Evolutionary conservation across 805 yeast genomes (phyloP), one percentile per base, ranked within the genome.

Genomic region (Candida pseudoglaebosa): DNA sequence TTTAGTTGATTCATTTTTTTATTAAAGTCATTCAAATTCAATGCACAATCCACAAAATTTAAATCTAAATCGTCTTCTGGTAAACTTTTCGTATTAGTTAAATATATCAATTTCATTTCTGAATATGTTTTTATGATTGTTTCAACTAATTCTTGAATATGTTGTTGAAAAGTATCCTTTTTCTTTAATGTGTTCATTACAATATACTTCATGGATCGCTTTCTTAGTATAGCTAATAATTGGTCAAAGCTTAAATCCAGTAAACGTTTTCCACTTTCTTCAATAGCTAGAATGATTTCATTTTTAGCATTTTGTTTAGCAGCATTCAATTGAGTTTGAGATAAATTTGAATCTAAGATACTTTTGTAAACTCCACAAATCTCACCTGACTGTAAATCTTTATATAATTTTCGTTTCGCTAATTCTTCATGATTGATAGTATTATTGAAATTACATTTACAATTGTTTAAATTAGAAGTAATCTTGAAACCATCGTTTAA

Each of bases 1-100:
- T 52, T 47, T 12, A 49, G 13, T 10, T 34, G 39, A 39, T 42
- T 45, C 47, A 49, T 49, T 29, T 50, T 50, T 22, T 34, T 41
- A 8, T 45, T 43, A 34, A 50, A 52, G 24, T 43, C 21, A 14
- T 42, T 46, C 34, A 49, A 50, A 22, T 48, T 14, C 13, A 33
- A 13, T 8, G 28, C 5, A 22, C 19, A 22, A 10, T 13, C 24
- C 17, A 21, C 20, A n/a, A 33, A 22, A 22, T 33, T 18, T 15
- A 33, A 7, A 16, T 33, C 22, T 4, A 33, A 14, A n/a, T 13
- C 13, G 15, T 33, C 36, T 4, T 33, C 28, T 10, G 19, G 15
- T 5, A 9, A 5, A 13, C 19, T 22, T 15, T 33, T 33, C 17
- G 16, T n/a, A 15, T n/a, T 19, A 8, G 36, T 22, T 6, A 33